Base-by-base conservation (phyloP, 345 rosid species). In the Corchorus capsularis region DNA sequence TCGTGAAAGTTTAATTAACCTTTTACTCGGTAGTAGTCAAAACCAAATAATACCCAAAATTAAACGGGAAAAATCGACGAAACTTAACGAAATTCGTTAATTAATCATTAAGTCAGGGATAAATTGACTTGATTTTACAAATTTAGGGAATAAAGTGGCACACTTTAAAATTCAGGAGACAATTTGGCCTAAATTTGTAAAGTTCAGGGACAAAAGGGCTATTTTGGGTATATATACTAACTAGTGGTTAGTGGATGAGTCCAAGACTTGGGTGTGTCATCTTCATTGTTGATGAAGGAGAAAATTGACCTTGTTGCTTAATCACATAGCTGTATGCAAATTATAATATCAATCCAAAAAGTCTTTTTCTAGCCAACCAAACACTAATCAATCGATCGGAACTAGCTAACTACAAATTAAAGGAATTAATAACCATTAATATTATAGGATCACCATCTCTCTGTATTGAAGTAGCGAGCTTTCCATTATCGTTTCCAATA, bases 291-390 rank as follows among this genome's bases (percentile, higher is more conserved):
- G 47, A 45, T 6, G 47, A 7, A 45, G 10, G 63, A 59, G 35
- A 59, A 59, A 59, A 22, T 35, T 37, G 67, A 63, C 13, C 2
- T 37, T 3, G 19, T n/a, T 8, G 20, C 8, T 17, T 63, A 13
- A 12, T 63, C 16, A 20, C 3, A 20, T 20, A 7, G 49, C 47
- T 63, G 46, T 63, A 63, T 8, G 49, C 68, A 63, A 37, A 3
- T 27, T 27, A 39, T 39, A 3, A 0, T 37, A 37, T 63, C 8
- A 63, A 16, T 63, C 68, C 46, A 64, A 16, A 62, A 62, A 62
- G 45, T 16, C 45, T 16, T 34, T 27, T 62, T 15, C 47, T 35
- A 63, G 67, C 67, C 67, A 63, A 63, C 67, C 46, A 37, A 63
- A 63, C 22, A 37, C 67, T 15, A 35, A 62, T 35, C 19, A 62